Evolutionary conservation across 345 rosid species (phyloP), one percentile per base, ranked within the genome.

Genomic region (Lagerstroemia speciosa): DNA sequence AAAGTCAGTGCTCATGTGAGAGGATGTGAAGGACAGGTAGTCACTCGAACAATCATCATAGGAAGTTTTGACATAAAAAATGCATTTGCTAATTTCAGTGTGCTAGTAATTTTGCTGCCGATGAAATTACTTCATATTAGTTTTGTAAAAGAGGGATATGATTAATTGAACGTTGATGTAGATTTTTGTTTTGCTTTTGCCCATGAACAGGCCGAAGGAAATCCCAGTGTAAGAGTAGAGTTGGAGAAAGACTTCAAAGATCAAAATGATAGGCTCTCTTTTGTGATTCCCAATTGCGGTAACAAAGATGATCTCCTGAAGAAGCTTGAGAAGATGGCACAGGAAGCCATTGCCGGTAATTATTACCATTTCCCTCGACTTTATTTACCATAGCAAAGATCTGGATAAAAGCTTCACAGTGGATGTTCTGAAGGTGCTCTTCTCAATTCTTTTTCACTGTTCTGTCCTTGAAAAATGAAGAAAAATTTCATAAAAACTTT

Each of bases 281-380:
- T 79, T 46, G 87, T 70, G 31, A 72, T 83, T 62, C 75, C 82
- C 5, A 92, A 86, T 65, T 80, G 78, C 71, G 74, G 79, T 32
- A 71, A 77, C 36, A 87, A 85, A 78, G 89, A 87, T 31, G 79
- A 78, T 46, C 76, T 85, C 37, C 69, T 73, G 64, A 81, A 80
- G 78, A 82, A 87, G 78, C 85, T 81, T 61, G 81, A 75, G 77
- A 80, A 66, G 73, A 81, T 76, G 71, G 77, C 78, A 33, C 80
- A 82, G 71, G 96, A 86, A 69, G 89, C 95, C 64, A 69, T 71
- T 68, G 69, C 64, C 24, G 96, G 99, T 94, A 78, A 71, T 34
- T 67, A 37, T 0, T 30, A 12, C 65, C 45, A 8, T 30, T 33
- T 32, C 30, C 53, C 29, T 70, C 26, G 27, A 17, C 3, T 27